Evolutionary conservation across 1,284 basidiomycete species (phyloP).

Genomic region (Cryptococcus floricola): DNA sequence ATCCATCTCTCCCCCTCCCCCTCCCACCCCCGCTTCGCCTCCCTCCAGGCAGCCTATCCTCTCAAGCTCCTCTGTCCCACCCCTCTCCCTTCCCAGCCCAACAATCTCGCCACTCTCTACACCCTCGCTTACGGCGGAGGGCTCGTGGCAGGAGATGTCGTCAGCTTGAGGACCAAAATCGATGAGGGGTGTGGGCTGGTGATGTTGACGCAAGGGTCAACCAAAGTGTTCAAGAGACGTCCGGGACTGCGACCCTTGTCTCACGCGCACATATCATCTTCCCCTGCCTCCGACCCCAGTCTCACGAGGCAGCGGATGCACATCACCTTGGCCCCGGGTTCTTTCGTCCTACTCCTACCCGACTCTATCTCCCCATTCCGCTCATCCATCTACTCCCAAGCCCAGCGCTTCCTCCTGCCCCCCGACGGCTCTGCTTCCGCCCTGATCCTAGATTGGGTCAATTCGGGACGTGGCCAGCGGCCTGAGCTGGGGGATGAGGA

Average conservation of each 20-base stretch:
- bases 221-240: slow-evolving; percentile 84
- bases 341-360: slow-evolving; percentile 74
- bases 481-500: slow-evolving; percentile 59
- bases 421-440: slow-evolving; percentile 55
- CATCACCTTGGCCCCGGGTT: slow-evolving; percentile 55
- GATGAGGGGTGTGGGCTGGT: slow-evolving; percentile 46
- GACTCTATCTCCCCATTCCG: slow-evolving; percentile 89
- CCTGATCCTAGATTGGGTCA: slow-evolving; percentile 84
- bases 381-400: slow-evolving; percentile 73
- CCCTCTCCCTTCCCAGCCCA: slow-evolving; percentile 44
- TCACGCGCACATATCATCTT: slow-evolving; percentile 5
- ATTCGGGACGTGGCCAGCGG: slow-evolving; percentile 62
- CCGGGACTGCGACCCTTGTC: slow-evolving; percentile 50
- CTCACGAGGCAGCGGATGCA: slow-evolving; percentile 52
- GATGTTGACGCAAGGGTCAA: slow-evolving; percentile 66
- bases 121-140: slow-evolving; percentile 89
- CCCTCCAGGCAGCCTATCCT: slow-evolving; percentile 78
- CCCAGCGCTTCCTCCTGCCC: slow-evolving; percentile 61
- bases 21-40: slow-evolving; percentile 59
- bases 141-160: slow-evolving; percentile 78
- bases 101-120: slow-evolving; percentile 65
- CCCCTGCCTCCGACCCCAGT: background rate
- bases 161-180: slow-evolving; percentile 64
- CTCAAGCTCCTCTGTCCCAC: slow-evolving; percentile 80
- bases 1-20: slow-evolving; percentile 27